phyloP scores from a whole-genome alignment of 192 early-diverging fungal species.

The Coemansia sp. region DNA sequence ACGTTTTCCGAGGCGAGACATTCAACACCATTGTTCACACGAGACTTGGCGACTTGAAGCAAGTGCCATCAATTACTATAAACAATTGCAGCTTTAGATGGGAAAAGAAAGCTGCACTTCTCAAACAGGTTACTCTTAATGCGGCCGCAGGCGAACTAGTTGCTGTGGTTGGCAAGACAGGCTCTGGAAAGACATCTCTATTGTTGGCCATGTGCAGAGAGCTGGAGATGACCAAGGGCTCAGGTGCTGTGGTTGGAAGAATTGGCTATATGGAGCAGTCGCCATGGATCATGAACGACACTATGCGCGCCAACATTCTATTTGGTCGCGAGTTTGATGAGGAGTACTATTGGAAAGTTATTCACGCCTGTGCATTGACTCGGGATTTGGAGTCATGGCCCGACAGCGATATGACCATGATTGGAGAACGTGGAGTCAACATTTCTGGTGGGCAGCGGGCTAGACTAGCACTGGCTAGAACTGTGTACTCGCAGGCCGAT shows the following conservation, averaged over 20 bases:
- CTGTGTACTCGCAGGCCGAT: constrained; percentile 23
- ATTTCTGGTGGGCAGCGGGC: constrained; percentile 26
- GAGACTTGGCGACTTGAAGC: not conserved
- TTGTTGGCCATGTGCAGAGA: constrained; percentile 77
- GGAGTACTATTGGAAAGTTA: constrained; percentile 7
- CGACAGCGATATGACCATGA: not conserved
- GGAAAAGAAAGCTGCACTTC: not conserved
- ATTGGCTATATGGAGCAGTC: constrained; percentile 78
- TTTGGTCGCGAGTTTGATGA: constrained; percentile 20
- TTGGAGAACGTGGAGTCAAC: constrained; percentile 20
- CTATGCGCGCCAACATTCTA: constrained; percentile 17
- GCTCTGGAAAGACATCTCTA: constrained; percentile 79
- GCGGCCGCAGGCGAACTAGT: constrained; percentile 61
- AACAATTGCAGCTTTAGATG: not conserved
- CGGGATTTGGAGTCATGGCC: constrained; percentile 10
- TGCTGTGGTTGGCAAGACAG: constrained; percentile 78
- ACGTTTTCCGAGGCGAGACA: not conserved
- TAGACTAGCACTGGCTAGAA: constrained; percentile 18
- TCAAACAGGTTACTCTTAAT: constrained; percentile 51
- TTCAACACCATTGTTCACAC: not conserved
- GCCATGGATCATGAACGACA: constrained; percentile 39
- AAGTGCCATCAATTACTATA: not conserved
- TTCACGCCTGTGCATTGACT: constrained; percentile 5
- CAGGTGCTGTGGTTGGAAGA: constrained; percentile 61
- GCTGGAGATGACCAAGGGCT: constrained; percentile 54